Conservation (phyloP, 2,329 filamentous ascomycete genomes). For the Neofusicoccum ribis region DNA sequence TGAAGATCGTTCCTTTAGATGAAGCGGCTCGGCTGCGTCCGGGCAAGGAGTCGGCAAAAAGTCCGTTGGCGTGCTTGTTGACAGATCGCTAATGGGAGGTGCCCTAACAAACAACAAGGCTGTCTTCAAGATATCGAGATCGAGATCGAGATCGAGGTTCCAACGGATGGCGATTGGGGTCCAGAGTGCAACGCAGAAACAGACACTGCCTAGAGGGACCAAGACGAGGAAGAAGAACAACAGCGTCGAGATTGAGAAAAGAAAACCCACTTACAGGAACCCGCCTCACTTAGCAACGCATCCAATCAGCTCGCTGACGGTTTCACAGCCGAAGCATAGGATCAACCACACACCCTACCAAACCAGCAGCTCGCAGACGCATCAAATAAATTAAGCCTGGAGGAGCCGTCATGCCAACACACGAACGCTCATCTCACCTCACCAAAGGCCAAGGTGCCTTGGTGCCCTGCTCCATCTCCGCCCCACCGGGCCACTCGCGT, state of each 20-base stretch:
- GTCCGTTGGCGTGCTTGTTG: too few relatives aligned
- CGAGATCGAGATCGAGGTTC: too few relatives aligned
- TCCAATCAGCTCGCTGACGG: neutral
- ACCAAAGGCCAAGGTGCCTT: too few relatives aligned
- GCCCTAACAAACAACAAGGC: too few relatives aligned
- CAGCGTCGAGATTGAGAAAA: neutral
- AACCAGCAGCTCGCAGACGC: neutral
- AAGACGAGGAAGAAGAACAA: too few relatives aligned
- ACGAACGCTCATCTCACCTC: neutral
- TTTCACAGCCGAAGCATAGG: neutral
- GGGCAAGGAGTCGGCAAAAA: neutral
- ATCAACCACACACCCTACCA: neutral
- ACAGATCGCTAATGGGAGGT: neutral
- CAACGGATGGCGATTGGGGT: too few relatives aligned
- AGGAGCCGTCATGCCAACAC: neutral
- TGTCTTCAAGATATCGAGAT: too few relatives aligned
- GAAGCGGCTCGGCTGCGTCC: conserved; percentile 4
- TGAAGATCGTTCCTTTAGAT: conserved; percentile 5
- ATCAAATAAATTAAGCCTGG: neutral
- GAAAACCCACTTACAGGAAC: neutral
- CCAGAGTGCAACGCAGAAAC: too few relatives aligned
- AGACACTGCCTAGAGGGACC: too few relatives aligned
- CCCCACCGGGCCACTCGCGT: neutral
- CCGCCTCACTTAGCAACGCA: neutral
- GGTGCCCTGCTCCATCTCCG: neutral